phyloP scores from a whole-genome alignment of 306 rosid species.

The Sicyos baderoa region DNA sequence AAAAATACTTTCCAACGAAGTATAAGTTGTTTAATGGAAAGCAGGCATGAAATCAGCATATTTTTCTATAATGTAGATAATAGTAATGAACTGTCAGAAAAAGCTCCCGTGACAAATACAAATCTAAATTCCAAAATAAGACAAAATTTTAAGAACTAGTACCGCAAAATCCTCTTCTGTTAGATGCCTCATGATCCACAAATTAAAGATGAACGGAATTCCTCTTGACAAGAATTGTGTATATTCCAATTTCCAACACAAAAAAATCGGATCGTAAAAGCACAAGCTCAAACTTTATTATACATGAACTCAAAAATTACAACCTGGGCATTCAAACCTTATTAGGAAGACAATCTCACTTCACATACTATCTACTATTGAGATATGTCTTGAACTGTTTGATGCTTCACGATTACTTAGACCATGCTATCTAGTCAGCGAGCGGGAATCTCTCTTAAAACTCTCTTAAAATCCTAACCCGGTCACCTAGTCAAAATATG shows the following conservation, averaged over 20 bases:
- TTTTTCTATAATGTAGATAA: not conserved
- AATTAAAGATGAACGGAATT: constrained; percentile 81
- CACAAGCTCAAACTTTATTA: not conserved
- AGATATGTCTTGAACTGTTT: too few relatives aligned
- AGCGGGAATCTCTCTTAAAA: too few relatives aligned
- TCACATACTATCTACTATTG: not conserved
- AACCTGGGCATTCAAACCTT: not conserved
- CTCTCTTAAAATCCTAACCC: too few relatives aligned
- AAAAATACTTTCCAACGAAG: not conserved
- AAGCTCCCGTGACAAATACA: too few relatives aligned
- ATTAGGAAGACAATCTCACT: not conserved
- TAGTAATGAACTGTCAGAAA: not conserved
- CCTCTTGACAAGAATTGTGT: constrained; percentile 92
- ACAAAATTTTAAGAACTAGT: constrained; percentile 2
- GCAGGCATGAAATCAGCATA: not conserved
- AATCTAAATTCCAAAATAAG: not conserved
- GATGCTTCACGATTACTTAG: too few relatives aligned
- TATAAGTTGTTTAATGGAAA: not conserved
- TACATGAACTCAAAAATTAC: not conserved
- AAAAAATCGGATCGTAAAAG: not conserved
- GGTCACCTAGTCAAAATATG: too few relatives aligned
- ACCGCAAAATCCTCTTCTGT: constrained; percentile 82
- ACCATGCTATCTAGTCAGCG: too few relatives aligned
- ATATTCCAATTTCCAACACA: constrained; percentile 24
- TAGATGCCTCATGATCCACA: constrained; percentile 84